Base-by-base conservation (phyloP, 805 yeast genomes). In the Metschnikowia drakensbergensis region DNA sequence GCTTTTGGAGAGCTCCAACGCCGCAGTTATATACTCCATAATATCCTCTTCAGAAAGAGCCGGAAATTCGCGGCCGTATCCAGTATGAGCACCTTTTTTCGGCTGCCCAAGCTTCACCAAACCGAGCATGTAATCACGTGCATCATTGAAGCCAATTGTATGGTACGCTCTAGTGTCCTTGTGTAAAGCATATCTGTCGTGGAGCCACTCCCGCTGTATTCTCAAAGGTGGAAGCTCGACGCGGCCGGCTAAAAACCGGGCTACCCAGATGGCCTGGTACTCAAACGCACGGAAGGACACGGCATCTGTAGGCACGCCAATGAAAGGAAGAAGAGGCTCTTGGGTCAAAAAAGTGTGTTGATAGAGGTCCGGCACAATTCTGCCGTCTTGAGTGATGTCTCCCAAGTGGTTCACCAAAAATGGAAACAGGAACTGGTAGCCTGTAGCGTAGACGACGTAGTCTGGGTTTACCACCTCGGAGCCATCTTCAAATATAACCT, bases 351-450 rank as follows among this genome's bases (percentile, higher is more conserved):
- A 67, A 10, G 82, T 67, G 55, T 84, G 92, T 53, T 77, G 75
- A 72, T 82, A 86, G 8, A 83, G 57, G 22, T 80, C 76, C 37
- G 69, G 66, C 10, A 76, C 60, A 37, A 66, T 65, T 22, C 53
- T 52, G 4, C 80, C 80, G 47, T 68, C 61, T 13, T 46, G 35
- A 9, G 68, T 60, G 30, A 65, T 49, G 42, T 74, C 72, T 7
- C 81, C 72, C 32, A 78, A 71, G 10, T 58, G 60, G 1, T 84
- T 55, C 13, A 55, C 46, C 44, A 88, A 63, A 55, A 79, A 85
- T 22, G 95, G 94, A 48, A 79, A 71, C 33, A 80, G 76, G 58
- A 82, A 82, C 40, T 80, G 68, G 63, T 86, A 88, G 1, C 96
- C 96, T 0, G 96, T 87, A 43, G 88, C 86, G 61, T 82, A 85